Conservation (phyloP, 306 rosid species). For the Quercus berberidifolia region DNA sequence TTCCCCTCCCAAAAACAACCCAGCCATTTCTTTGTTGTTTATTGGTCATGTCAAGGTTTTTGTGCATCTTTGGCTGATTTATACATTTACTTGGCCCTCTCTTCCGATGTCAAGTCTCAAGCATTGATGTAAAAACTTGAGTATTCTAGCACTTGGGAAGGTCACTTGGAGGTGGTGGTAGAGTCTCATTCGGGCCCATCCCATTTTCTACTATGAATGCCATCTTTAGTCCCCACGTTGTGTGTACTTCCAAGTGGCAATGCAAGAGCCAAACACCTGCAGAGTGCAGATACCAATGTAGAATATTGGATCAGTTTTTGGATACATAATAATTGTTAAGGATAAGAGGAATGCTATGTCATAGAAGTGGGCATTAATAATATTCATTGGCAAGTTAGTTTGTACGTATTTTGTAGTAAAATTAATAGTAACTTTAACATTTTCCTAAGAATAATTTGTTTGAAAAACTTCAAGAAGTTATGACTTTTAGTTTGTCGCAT, state of each 20-base stretch:
- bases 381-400: too few species aligned
- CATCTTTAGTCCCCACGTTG: constrained; percentile 86
- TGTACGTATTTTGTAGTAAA: too few species aligned
- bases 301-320: not conserved
- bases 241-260: constrained; percentile 87
- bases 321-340: not conserved
- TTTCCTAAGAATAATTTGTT: not conserved
- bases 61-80: not conserved
- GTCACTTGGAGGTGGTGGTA: constrained; percentile 54
- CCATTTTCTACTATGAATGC: constrained; percentile 76
- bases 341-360: not conserved
- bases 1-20: not conserved
- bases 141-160: constrained; percentile 56
- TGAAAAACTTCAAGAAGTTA: not conserved
- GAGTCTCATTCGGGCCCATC: constrained; percentile 39
- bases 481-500: not conserved
- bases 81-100: not conserved
- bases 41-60: not conserved
- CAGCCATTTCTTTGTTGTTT: not conserved
- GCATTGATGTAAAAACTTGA: not conserved
- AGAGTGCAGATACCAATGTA: constrained; percentile 25
- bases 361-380: too few species aligned
- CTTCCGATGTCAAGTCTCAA: not conserved
- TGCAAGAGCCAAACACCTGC: constrained; percentile 80
- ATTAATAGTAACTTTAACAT: too few species aligned